Base-by-base conservation (phyloP, 2,329 filamentous ascomycete genomes). In the Ophiostoma pallidulum region DNA sequence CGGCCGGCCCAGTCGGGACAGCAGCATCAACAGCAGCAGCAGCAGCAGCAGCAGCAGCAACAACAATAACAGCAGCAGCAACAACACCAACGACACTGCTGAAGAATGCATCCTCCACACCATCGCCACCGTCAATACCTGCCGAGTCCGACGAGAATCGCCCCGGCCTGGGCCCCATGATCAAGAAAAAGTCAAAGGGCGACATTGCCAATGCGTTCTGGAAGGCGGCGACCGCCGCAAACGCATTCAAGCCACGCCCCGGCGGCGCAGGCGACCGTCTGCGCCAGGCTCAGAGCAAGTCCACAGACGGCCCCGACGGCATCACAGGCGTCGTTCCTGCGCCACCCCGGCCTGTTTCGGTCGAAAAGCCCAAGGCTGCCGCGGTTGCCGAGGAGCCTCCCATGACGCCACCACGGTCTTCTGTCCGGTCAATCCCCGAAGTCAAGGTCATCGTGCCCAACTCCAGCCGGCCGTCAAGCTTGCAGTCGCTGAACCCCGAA, bases 131-230 rank as follows among this genome's bases (percentile, higher is more conserved):
- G 10, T 12, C 41, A 0, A 26, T 38, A 1, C 58, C 63, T 1
- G 48, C 56, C 6, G 60, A 62, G 6, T 52, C 58, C 31, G 56
- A 49, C 3, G 71, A 74, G 2, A 59, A 52, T 7, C 68, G 86
- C n/a, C 87, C 88, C 16, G 89, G 88, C 1, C 73, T 94, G 7
- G 88, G 88, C 0, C 87, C 89, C 2, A 95, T 95, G 90, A 84
- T 96, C 58, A 91, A 87, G 64, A 79, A 83, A 53, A 78, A 77
- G 52, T 82, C 80, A 1, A 80, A 76, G 53, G 75, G 72, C n/a
- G 82, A 92, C 48, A 73, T 92, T 57, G 86, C 86, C 18, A 82
- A 78, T 31, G 75, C 78, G 6, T 78, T 96, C 52, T 85, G 86
- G 66, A 94, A 88, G 64, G 88, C 88, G 20, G 88, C 87, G 1